phyloP scores from a whole-genome alignment of 2,329 filamentous ascomycete species.

The Penicillium sp. region DNA sequence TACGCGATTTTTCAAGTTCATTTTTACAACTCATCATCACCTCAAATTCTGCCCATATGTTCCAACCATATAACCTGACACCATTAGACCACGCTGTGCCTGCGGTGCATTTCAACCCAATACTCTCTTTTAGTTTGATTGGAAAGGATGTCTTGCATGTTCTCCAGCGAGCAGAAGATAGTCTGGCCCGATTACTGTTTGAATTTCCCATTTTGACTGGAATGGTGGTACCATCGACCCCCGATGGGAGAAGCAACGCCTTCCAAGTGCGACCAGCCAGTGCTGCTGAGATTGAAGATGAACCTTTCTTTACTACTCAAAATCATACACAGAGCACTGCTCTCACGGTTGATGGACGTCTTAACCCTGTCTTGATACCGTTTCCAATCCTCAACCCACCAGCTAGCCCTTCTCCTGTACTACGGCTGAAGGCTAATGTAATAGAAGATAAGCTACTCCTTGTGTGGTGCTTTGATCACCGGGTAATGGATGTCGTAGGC shows the following conservation, averaged over 20 bases:
- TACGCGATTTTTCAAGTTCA: background rate
- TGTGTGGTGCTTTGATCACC: background rate
- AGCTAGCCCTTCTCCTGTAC: background rate
- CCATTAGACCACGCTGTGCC: background rate
- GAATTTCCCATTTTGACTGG: background rate
- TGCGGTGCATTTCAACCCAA: background rate
- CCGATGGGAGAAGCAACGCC: background rate
- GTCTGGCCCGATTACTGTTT: background rate
- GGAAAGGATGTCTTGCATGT: background rate
- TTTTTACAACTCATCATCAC: background rate
- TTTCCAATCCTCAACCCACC: background rate
- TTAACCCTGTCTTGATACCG: background rate
- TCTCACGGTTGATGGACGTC: background rate
- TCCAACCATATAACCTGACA: background rate
- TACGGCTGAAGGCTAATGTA: background rate
- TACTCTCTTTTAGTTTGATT: background rate
- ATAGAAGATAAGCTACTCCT: background rate
- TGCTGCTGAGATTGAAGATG: background rate
- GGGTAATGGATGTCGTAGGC: background rate
- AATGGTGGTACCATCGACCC: background rate
- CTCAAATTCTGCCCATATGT: background rate
- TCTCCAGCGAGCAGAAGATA: background rate
- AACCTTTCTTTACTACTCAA: background rate
- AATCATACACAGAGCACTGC: background rate
- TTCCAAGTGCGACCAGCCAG: background rate